A percentile compares a stretch with the other conserved stretches of the same genome.
These are phyloP conservation scores for Blastosporella zonata DNA, from an alignment of 1,284 basidiomycete species.

Conservation along the genomic window DNA sequence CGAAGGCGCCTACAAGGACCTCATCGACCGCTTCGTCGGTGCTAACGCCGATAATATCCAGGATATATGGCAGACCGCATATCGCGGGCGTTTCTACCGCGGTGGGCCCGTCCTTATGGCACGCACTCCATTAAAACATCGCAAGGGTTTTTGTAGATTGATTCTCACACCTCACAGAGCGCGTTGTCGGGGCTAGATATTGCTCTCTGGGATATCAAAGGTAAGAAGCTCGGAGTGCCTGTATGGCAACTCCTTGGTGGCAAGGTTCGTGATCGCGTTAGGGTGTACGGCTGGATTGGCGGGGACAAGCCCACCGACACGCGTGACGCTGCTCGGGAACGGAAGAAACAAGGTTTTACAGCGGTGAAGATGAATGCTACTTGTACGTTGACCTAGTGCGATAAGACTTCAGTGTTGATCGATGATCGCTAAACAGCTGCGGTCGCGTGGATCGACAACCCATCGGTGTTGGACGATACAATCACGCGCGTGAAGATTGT, in stretches of 20 bases:
- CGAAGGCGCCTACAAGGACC: constrained; percentile 66
- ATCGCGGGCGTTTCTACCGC: constrained; percentile 69
- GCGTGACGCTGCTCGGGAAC: constrained; percentile 53
- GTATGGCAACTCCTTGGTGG: constrained; percentile 76
- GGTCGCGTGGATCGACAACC: constrained; percentile 49
- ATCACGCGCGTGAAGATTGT: constrained; percentile 64
- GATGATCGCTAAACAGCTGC: constrained; percentile 29
- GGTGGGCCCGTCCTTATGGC: constrained; percentile 76
- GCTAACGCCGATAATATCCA: constrained; percentile 70
- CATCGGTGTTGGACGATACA: constrained; percentile 50
- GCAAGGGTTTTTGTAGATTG: not conserved
- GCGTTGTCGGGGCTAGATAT: constrained; percentile 38
- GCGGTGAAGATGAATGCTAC: constrained; percentile 80
- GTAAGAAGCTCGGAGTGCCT: constrained; percentile 73
- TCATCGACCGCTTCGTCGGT: constrained; percentile 61
- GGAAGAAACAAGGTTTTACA: constrained; percentile 72
- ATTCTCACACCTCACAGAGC: constrained; percentile 23
- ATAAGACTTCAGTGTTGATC: not conserved
- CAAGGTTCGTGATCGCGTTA: constrained; percentile 58
- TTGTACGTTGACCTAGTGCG: constrained; percentile 26
- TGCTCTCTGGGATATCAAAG: constrained; percentile 76
- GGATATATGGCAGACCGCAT: constrained; percentile 69
- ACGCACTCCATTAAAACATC: constrained; percentile 2
- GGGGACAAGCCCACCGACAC: constrained; percentile 71
- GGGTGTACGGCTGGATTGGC: constrained; percentile 71